Evolutionary conservation across 2,329 filamentous ascomycete genomes (phyloP).

Genomic region (Colletotrichum sp.): DNA sequence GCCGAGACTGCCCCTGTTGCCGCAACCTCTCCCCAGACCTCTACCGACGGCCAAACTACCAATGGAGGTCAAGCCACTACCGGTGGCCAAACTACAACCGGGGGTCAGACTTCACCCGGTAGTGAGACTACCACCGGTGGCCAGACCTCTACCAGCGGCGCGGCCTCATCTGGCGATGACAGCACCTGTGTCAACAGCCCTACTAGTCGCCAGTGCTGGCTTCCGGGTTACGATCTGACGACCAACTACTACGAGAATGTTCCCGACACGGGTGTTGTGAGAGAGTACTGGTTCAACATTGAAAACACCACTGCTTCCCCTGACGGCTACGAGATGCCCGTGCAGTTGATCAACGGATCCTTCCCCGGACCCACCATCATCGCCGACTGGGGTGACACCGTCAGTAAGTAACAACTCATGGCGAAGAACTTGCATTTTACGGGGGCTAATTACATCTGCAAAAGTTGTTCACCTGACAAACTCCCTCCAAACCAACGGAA

Average conservation of each 20-base stretch:
- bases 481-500: constrained; percentile 56
- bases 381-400: neutral
- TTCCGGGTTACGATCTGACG: neutral
- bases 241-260: neutral
- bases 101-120: neutral
- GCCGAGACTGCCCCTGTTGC: neutral
- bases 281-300: neutral
- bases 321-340: neutral
- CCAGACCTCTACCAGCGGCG: neutral
- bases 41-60: neutral
- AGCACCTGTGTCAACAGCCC: neutral
- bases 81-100: neutral
- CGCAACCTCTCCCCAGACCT: neutral
- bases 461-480: constrained; percentile 57
- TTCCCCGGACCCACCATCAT: neutral
- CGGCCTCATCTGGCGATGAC: neutral
- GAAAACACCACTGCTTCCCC: neutral
- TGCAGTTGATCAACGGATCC: neutral
- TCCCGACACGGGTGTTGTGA: neutral
- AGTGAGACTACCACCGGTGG: neutral
- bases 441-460: neutral
- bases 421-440: neutral
- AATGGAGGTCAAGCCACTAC: neutral
- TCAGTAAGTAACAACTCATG: neutral
- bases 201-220: neutral